These are phyloP conservation scores for Melocanna baccifera DNA, from an alignment of 176 grass and related monocot species.

Conservation along the genomic window DNA sequence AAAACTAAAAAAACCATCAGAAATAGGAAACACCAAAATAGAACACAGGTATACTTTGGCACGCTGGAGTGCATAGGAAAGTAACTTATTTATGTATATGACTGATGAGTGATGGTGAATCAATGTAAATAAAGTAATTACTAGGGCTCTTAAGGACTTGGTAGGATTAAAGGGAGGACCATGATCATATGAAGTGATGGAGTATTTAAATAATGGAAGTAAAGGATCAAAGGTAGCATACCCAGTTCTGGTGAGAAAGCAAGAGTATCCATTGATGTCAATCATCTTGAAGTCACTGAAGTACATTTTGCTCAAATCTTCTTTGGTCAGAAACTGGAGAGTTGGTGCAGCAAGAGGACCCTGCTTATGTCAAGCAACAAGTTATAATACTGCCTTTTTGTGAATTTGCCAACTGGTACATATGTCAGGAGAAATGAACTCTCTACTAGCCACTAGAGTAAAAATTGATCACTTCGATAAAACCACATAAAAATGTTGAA, in stretches of 20 bases:
- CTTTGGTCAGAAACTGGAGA: constrained; percentile 82
- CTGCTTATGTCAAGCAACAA: constrained; percentile 34
- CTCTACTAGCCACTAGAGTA: not conserved
- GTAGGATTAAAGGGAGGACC: not conserved
- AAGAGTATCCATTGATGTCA: constrained; percentile 78
- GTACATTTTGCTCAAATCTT: constrained; percentile 94
- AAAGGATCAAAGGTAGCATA: constrained; percentile 32
- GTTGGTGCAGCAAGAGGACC: constrained; percentile 86
- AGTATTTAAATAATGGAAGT: not conserved
- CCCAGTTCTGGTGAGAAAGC: constrained; percentile 97
- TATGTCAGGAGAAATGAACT: not conserved
- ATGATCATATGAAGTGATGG: not conserved
- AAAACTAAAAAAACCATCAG: not conserved
- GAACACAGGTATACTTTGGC: not conserved
- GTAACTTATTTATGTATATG: not conserved
- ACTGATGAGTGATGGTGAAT: not conserved
- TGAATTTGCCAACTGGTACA: not conserved
- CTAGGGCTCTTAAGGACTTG: not conserved
- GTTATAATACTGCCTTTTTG: not conserved
- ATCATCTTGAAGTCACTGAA: constrained; percentile 80
- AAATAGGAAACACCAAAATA: not conserved
- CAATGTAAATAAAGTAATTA: not conserved
- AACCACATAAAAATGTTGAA: not conserved
- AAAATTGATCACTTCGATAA: not conserved
- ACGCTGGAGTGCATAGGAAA: not conserved